These are phyloP conservation scores for Baeospora myosura DNA, from an alignment of 1,284 basidiomycete species.

Conservation along the genomic window DNA sequence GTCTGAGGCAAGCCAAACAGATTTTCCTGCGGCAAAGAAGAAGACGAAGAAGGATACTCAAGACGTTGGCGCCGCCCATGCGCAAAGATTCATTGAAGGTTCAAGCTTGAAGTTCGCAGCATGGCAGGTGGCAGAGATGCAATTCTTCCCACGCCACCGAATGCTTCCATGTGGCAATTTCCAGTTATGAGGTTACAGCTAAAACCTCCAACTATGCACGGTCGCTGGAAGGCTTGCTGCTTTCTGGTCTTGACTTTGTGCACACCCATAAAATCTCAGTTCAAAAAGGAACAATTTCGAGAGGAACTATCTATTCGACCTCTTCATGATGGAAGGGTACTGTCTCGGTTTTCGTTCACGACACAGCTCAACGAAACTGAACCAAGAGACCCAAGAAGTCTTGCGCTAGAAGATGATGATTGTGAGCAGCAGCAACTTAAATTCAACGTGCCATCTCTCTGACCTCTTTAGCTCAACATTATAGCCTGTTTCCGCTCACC, in stretches of 20 bases:
- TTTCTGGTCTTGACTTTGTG: slow-evolving; percentile 1
- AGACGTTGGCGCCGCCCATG: too few relatives aligned
- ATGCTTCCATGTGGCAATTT: too few relatives aligned
- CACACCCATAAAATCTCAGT: neutral
- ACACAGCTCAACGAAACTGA: slow-evolving; percentile 49
- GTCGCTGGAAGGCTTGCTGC: too few relatives aligned
- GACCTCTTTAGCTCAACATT: slow-evolving; percentile 58
- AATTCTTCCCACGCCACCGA: too few relatives aligned
- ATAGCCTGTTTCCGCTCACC: slow-evolving; percentile 77
- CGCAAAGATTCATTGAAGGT: too few relatives aligned
- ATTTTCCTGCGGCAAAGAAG: too few relatives aligned
- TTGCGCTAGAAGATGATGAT: slow-evolving; percentile 39
- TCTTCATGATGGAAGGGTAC: slow-evolving; percentile 79
- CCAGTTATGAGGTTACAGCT: too few relatives aligned
- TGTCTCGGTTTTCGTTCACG: slow-evolving; percentile 78
- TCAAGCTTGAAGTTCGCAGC: too few relatives aligned
- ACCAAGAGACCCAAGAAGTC: slow-evolving; percentile 46
- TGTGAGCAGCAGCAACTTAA: slow-evolving; percentile 29
- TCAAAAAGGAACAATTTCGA: slow-evolving; percentile 41
- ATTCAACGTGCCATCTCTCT: slow-evolving; percentile 1
- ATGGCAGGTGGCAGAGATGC: too few relatives aligned
- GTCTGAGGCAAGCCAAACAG: too few relatives aligned
- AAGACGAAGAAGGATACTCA: too few relatives aligned
- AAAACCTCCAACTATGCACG: too few relatives aligned
- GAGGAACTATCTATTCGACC: slow-evolving; percentile 73